Conservation (phyloP, 257 asterid genomes). For the Solanum pennellii region DNA sequence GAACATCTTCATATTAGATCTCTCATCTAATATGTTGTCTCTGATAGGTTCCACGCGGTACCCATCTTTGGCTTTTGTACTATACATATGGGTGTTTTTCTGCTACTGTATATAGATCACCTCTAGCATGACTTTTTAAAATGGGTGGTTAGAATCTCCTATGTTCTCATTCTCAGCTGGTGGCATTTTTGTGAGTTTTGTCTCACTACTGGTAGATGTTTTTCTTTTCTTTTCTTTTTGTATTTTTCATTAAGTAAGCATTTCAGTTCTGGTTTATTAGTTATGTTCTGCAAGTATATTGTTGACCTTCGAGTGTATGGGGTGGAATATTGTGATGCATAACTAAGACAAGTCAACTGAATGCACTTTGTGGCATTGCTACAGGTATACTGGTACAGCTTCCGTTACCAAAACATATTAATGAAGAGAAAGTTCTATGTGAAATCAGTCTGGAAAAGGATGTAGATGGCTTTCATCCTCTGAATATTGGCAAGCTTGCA, state of each 20-base stretch:
- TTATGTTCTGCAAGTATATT: neutral
- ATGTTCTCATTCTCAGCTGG: neutral
- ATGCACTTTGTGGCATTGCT: conserved; percentile 5
- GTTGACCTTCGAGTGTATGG: neutral
- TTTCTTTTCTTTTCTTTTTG: too few species aligned
- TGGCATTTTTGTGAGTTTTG: neutral
- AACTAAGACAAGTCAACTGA: neutral
- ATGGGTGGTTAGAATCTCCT: neutral
- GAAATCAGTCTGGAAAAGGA: conserved; percentile 86
- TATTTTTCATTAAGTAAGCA: neutral
- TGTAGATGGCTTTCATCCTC: conserved; percentile 96
- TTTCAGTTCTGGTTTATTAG: neutral
- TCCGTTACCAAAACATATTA: conserved; percentile 86
- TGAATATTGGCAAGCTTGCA: conserved; percentile 94
- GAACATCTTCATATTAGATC: neutral
- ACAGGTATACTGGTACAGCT: conserved; percentile 91
- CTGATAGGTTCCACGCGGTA: neutral
- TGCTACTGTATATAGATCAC: neutral
- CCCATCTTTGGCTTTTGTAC: neutral
- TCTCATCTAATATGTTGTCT: neutral
- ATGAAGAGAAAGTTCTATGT: conserved; percentile 64
- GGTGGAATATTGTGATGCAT: neutral
- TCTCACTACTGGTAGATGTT: neutral
- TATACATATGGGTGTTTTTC: neutral
- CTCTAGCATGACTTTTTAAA: neutral